Conservation (phyloP, 495 filamentous ascomycete species). For the Penicillium turbatum region DNA sequence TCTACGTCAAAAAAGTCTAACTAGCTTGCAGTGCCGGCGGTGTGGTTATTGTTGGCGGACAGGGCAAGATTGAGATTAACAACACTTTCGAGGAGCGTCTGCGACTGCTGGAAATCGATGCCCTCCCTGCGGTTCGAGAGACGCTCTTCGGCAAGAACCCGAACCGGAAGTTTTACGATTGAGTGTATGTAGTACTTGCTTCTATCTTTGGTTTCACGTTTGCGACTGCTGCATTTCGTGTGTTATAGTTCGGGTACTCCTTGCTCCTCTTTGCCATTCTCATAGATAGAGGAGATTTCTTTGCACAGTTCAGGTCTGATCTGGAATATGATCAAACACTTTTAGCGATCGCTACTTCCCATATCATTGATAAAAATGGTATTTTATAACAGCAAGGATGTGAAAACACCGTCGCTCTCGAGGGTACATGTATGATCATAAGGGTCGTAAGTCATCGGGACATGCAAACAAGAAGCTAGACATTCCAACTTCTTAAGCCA, state of each 20-base stretch:
- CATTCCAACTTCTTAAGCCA: background rate
- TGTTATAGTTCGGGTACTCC: conserved; percentile 25
- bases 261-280: conserved; percentile 12
- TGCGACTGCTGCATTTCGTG: conserved; percentile 18
- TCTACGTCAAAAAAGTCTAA: conserved; percentile 9
- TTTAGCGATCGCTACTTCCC: conserved; percentile 34
- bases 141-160: conserved; percentile 86
- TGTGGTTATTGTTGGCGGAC: conserved; percentile 69
- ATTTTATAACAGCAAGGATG: conserved; percentile 22
- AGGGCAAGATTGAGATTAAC: conserved; percentile 96
- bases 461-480: background rate
- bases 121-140: conserved; percentile 77
- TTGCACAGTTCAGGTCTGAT: conserved; percentile 22
- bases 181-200: conserved; percentile 27
- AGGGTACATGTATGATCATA: conserved; percentile 7
- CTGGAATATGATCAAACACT: conserved; percentile 18
- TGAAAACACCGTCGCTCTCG: conserved; percentile 10
- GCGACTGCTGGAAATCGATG: conserved; percentile 74
- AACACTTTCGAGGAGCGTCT: conserved; percentile 95
- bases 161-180: conserved; percentile 93
- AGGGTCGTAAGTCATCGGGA: conserved; percentile 9
- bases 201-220: conserved; percentile 6
- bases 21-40: conserved; percentile 67
- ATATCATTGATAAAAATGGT: conserved; percentile 23
- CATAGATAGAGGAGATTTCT: conserved; percentile 18